Percentiles rank a stretch among this genome's conserved stretches.
These are phyloP conservation scores for Cercophora newfieldiana DNA, from an alignment of 495 filamentous ascomycete genomes.

Conservation along the genomic window DNA sequence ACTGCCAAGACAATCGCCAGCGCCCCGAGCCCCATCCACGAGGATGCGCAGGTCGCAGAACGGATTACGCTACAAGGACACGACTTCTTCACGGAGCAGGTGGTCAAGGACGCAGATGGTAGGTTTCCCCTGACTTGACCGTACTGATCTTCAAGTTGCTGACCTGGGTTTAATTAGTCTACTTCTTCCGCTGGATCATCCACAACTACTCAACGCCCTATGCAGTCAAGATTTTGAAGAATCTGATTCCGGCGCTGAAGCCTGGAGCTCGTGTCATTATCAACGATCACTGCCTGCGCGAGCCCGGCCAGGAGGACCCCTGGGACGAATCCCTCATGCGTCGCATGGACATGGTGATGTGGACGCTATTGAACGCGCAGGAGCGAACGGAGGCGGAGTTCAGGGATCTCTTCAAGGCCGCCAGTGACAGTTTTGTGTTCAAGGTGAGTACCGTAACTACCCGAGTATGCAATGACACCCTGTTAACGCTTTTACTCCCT, in stretches of 20 bases:
- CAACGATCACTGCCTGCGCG: constrained; percentile 54
- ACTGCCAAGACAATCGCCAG: constrained; percentile 46
- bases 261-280: constrained; percentile 52
- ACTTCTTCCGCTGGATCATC: constrained; percentile 59
- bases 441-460: constrained; percentile 33
- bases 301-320: constrained; percentile 41
- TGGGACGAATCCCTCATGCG: constrained; percentile 54
- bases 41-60: constrained; percentile 38
- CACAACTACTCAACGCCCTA: constrained; percentile 63
- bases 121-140: background rate
- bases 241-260: constrained; percentile 57
- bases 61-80: constrained; percentile 50
- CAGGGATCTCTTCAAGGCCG: constrained; percentile 46
- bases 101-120: constrained; percentile 52
- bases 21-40: constrained; percentile 44
- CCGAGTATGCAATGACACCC: background rate
- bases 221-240: constrained; percentile 52
- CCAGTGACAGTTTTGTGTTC: constrained; percentile 44
- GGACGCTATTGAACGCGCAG: constrained; percentile 54
- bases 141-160: background rate
- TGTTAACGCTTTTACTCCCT: background rate
- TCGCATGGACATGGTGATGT: constrained; percentile 60
- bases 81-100: constrained; percentile 58
- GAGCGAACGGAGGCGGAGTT: constrained; percentile 55
- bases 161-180: constrained; percentile 35